A percentile compares a stretch with the other conserved stretches of the same genome.
Conservation (phyloP, 2,329 filamentous ascomycete genomes). For the Cladosporium sp. region DNA sequence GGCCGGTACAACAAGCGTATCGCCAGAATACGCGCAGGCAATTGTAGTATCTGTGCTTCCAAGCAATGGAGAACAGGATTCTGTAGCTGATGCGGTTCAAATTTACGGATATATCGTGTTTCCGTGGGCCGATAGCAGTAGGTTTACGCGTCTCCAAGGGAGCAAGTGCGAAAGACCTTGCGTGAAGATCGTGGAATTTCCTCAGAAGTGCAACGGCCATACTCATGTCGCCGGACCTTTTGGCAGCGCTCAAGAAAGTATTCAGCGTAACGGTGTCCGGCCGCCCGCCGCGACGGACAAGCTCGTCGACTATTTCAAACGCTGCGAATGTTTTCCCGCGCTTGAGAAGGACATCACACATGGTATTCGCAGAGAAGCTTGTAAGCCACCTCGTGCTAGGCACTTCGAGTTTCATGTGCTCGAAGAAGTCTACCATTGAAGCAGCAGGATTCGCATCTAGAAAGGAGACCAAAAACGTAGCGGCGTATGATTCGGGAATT, state of each 20-base stretch:
- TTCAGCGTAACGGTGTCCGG: slow-evolving; percentile 21
- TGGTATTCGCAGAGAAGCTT: slow-evolving; percentile 18
- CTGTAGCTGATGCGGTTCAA: background rate
- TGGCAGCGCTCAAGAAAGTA: slow-evolving; percentile 23
- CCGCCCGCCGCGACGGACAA: slow-evolving; percentile 14
- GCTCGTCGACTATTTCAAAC: slow-evolving; percentile 17
- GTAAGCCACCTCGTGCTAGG: slow-evolving; percentile 23
- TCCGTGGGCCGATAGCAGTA: background rate
- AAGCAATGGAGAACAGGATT: slow-evolving; percentile 19
- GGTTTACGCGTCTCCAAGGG: slow-evolving; percentile 11
- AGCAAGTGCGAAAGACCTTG: background rate
- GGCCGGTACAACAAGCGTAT: slow-evolving; percentile 28
- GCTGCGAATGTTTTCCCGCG: slow-evolving; percentile 21
- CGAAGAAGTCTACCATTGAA: slow-evolving; percentile 17
- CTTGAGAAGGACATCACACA: slow-evolving; percentile 21
- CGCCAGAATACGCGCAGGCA: slow-evolving; percentile 31
- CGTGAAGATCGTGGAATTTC: slow-evolving; percentile 10
- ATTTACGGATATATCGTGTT: background rate
- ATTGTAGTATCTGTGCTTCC: slow-evolving; percentile 23
- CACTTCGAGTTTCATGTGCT: background rate
- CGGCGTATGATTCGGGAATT: slow-evolving; percentile 15
- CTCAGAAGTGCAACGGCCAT: slow-evolving; percentile 18
- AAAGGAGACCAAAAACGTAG: slow-evolving; percentile 14
- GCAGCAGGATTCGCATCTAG: background rate
- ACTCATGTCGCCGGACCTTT: slow-evolving; percentile 13